Conservation (phyloP, 2,329 filamentous ascomycete genomes). For the Diaporthe capsici region DNA sequence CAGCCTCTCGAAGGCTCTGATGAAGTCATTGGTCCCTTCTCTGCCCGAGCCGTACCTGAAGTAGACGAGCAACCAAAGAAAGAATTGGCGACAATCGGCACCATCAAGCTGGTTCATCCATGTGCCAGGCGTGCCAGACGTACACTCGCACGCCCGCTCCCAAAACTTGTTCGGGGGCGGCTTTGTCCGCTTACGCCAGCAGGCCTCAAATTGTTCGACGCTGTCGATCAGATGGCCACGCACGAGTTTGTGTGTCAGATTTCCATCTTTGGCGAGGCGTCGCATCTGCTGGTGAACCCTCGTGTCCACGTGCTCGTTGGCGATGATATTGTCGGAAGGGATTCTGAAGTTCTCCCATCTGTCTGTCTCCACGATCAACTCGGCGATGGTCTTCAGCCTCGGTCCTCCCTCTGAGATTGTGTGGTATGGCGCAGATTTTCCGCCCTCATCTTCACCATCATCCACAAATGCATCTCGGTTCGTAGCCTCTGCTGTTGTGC, state of each 20-base stretch:
- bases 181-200: background rate
- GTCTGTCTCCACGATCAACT: constrained; percentile 1
- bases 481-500: background rate
- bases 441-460: background rate
- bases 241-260: background rate
- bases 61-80: constrained; percentile 27
- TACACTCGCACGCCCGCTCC: background rate
- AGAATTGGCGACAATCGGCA: constrained; percentile 24
- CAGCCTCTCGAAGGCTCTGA: background rate
- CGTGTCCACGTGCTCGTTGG: constrained; percentile 1
- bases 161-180: background rate
- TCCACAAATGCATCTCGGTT: background rate
- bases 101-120: constrained; percentile 23
- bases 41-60: constrained; percentile 22
- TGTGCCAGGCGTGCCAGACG: background rate
- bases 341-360: background rate
- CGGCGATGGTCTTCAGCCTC: constrained; percentile 3
- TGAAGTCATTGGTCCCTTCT: background rate
- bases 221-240: background rate
- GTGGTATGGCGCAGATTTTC: background rate
- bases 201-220: background rate
- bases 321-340: constrained; percentile 1
- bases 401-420: background rate
- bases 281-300: constrained; percentile 16
- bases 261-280: background rate